phyloP scores from a whole-genome alignment of 805 yeast genomes.

The Ogataea neopini region DNA sequence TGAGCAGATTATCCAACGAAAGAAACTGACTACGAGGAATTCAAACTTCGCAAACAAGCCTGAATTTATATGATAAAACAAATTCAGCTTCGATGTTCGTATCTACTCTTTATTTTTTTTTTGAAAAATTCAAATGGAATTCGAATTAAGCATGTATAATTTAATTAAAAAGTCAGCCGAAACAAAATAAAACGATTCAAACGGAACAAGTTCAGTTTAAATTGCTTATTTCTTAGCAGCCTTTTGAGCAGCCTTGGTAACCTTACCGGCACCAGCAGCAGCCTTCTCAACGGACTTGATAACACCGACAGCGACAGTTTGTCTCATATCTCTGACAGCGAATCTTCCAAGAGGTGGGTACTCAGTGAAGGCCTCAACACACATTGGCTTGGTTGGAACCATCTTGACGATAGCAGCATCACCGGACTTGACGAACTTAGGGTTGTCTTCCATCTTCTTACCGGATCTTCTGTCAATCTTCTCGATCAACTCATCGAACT shows the following conservation, averaged over 20 bases:
- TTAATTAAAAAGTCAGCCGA: constrained; percentile 7
- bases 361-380: constrained; percentile 91
- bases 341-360: constrained; percentile 98
- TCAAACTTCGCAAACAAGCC: not conserved
- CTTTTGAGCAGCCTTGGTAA: constrained; percentile 93
- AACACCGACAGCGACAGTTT: constrained; percentile 99
- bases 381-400: constrained; percentile 87
- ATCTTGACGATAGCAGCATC: constrained; percentile 93
- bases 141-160: constrained; percentile 15
- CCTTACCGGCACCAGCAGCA: constrained; percentile 82
- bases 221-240: constrained; percentile 67
- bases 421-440: constrained; percentile 94
- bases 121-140: constrained; percentile 14
- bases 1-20: constrained; percentile 13
- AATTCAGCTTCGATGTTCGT: no score
- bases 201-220: not conserved
- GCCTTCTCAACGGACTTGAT: constrained; percentile 92
- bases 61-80: no score
- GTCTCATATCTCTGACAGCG: constrained; percentile 99
- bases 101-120: not conserved
- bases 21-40: not conserved
- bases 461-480: constrained; percentile 65
- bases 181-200: not conserved
- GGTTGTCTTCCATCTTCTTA: constrained; percentile 84
- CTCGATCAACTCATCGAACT: constrained; percentile 15